Percentiles rank a stretch among this genome's conserved stretches.
These are phyloP conservation scores for Fraxinus latifolia DNA, from an alignment of 305 asterid species.

Conservation along the genomic window DNA sequence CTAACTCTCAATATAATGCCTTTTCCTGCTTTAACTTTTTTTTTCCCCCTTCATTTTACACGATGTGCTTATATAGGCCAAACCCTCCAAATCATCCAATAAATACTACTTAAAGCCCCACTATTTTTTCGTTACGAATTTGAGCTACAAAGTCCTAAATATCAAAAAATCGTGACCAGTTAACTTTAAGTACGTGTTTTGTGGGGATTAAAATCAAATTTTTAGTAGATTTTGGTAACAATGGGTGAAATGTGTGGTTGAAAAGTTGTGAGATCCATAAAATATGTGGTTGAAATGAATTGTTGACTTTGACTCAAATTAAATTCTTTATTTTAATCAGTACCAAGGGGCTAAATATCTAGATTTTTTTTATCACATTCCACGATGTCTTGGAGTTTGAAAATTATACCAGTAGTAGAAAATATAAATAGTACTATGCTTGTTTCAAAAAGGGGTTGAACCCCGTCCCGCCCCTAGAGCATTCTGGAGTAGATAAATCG, in stretches of 20 bases:
- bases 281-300: not conserved
- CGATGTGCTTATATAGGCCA: constrained; percentile 19
- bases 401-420: not conserved
- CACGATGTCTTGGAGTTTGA: not conserved
- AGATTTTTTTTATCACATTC: not conserved
- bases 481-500: no score
- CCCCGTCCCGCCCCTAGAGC: no score
- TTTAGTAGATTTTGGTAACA: not conserved
- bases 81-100: constrained; percentile 32
- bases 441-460: not conserved
- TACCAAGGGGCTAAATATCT: not conserved
- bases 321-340: no score
- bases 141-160: not conserved
- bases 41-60: not conserved
- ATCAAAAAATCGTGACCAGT: not conserved
- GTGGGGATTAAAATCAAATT: not conserved
- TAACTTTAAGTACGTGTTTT: not conserved
- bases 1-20: not conserved
- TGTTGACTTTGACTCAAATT: not conserved
- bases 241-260: not conserved
- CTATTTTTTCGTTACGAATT: not conserved
- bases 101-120: not conserved
- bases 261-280: not conserved
- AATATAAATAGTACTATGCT: not conserved
- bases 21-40: not conserved